Conservation (phyloP, 768 basidiomycete species). For the Termitomyces sp. region DNA sequence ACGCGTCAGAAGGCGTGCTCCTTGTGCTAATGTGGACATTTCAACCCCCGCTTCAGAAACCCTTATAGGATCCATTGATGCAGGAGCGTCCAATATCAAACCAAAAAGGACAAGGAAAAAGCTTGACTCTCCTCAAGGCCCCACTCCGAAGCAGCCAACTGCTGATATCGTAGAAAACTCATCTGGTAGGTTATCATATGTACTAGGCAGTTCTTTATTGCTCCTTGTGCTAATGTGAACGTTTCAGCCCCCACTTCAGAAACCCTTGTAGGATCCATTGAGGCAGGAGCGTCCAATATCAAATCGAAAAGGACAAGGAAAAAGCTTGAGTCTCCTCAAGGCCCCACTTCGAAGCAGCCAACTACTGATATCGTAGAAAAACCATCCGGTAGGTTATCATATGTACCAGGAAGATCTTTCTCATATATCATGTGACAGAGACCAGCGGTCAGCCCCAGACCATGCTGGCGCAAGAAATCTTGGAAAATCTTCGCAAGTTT, state of each 20-base stretch:
- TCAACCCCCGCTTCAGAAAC: not conserved
- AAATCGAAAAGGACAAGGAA: constrained; percentile 6
- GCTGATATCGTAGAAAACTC: not conserved
- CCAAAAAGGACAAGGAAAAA: constrained; percentile 7
- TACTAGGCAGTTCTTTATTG: not conserved
- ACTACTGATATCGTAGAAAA: not conserved
- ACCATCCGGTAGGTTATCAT: not conserved
- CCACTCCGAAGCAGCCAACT: not conserved
- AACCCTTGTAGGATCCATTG: not conserved
- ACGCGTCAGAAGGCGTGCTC: constrained; percentile 2
- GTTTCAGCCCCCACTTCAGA: not conserved
- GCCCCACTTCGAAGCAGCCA: not conserved
- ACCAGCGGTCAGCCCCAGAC: constrained; percentile 23
- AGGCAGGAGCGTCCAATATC: not conserved
- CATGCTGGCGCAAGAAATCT: constrained; percentile 64
- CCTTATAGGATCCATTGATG: not conserved
- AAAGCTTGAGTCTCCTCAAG: not conserved
- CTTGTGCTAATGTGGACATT: not conserved
- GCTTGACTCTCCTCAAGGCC: not conserved
- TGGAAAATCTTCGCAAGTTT: constrained; percentile 65
- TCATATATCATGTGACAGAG: constrained; percentile 2
- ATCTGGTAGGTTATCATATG: not conserved
- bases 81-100: not conserved
- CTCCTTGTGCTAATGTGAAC: not conserved
- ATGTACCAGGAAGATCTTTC: not conserved